Conservation (phyloP, 495 filamentous ascomycete genomes). For the Penicillium coffeae region DNA sequence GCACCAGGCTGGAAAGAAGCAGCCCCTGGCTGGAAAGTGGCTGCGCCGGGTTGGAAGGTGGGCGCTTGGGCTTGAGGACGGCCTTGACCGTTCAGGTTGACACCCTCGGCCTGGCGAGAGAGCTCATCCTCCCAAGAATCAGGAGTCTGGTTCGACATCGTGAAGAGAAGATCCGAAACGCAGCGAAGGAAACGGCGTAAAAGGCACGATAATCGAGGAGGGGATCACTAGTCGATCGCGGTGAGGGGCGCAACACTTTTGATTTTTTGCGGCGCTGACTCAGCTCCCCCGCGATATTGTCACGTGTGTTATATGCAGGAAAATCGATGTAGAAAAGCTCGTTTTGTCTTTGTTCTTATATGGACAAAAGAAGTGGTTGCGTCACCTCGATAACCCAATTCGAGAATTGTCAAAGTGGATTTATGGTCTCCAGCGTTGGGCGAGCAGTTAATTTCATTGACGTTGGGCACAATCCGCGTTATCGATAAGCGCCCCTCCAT, state of each 20-base stretch:
- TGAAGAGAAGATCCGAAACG: slow-evolving; percentile 26
- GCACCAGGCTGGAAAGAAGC: slow-evolving; percentile 78
- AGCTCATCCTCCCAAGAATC: slow-evolving; percentile 97
- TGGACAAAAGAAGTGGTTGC: not conserved
- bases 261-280: slow-evolving; percentile 34
- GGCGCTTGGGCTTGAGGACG: slow-evolving; percentile 62
- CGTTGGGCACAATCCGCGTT: slow-evolving; percentile 11
- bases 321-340: not conserved
- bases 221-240: slow-evolving; percentile 8
- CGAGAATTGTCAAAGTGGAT: not conserved
- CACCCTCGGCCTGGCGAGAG: slow-evolving; percentile 78
- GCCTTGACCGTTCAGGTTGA: slow-evolving; percentile 75
- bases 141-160: slow-evolving; percentile 73
- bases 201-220: slow-evolving; percentile 18
- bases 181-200: slow-evolving; percentile 26
- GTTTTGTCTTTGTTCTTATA: not conserved
- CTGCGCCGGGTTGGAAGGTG: slow-evolving; percentile 29
- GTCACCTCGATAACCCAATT: not conserved
- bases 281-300: slow-evolving; percentile 30
- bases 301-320: slow-evolving; percentile 17
- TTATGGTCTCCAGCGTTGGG: not conserved
- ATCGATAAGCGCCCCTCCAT: slow-evolving; percentile 39
- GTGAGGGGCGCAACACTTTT: slow-evolving; percentile 22
- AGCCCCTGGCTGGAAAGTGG: slow-evolving; percentile 69
- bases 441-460: not conserved